Evolutionary conservation across 2,329 filamentous ascomycete species (phyloP).

Genomic region (Simplicillium sp.): DNA sequence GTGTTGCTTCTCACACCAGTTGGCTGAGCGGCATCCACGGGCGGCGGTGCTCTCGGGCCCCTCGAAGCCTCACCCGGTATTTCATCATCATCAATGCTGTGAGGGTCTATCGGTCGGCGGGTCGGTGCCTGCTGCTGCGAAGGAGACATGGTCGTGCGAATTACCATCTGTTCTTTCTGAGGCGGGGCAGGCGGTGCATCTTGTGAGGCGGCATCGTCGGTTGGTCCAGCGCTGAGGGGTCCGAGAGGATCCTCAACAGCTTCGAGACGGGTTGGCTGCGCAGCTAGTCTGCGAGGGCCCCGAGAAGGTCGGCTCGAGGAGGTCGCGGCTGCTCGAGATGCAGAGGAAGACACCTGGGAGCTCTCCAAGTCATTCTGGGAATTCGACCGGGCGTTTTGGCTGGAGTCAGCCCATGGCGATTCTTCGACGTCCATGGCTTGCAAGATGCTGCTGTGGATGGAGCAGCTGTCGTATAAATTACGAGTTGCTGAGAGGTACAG

Average conservation of each 20-base stretch:
- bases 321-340: slow-evolving; percentile 17
- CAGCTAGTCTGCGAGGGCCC: slow-evolving; percentile 54
- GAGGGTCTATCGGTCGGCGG: slow-evolving; percentile 41
- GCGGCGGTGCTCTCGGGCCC: slow-evolving; percentile 56
- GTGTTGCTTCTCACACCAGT: slow-evolving; percentile 41
- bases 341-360: slow-evolving; percentile 17
- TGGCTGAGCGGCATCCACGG: slow-evolving; percentile 48
- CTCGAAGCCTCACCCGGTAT: slow-evolving; percentile 32
- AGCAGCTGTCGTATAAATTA: too few species aligned
- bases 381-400: slow-evolving; percentile 17
- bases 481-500: too few species aligned
- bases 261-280: slow-evolving; percentile 69
- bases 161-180: slow-evolving; percentile 55
- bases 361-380: slow-evolving; percentile 21
- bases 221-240: slow-evolving; percentile 59
- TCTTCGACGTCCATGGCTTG: slow-evolving; percentile 39
- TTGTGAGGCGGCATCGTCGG: slow-evolving; percentile 26
- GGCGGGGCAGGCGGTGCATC: slow-evolving; percentile 59
- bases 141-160: slow-evolving; percentile 46
- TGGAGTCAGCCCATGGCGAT: slow-evolving; percentile 44
- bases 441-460: slow-evolving; percentile 1
- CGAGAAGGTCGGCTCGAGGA: slow-evolving; percentile 31
- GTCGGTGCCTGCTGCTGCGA: slow-evolving; percentile 27
- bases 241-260: slow-evolving; percentile 70
- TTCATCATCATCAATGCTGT: slow-evolving; percentile 66